Percentiles rank a stretch among this genome's conserved stretches.
Evolutionary conservation across 805 yeast species (phyloP).

Genomic region (Candida succiphila): DNA sequence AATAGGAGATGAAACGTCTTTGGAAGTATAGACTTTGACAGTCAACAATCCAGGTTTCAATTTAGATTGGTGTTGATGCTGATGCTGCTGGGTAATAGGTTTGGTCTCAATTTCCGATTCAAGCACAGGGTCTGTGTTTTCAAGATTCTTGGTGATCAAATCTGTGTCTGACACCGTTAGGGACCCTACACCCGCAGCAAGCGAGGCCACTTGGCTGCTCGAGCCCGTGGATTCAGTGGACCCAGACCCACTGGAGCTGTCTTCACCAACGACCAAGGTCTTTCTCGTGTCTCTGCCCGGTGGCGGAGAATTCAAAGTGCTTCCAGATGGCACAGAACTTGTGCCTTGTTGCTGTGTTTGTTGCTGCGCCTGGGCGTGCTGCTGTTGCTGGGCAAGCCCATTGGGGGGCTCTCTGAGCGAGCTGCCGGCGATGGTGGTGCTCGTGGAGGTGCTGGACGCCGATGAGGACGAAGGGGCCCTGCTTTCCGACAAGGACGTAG

Average conservation of each 20-base stretch:
- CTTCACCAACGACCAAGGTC: conserved; percentile 15
- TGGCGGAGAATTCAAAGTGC: not conserved
- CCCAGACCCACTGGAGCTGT: no score
- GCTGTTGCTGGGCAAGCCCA: no score
- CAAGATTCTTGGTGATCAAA: conserved; percentile 17
- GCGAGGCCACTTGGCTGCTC: not conserved
- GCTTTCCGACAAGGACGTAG: not conserved
- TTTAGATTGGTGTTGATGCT: not conserved
- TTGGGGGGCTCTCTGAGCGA: not conserved
- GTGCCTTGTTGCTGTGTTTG: no score
- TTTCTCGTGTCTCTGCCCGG: conserved; percentile 8
- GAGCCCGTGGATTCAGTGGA: no score
- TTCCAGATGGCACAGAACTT: no score
- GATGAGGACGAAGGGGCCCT: not conserved
- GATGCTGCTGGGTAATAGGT: not conserved
- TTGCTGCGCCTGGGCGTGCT: no score
- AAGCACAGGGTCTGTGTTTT: conserved; percentile 23
- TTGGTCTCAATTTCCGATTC: conserved; percentile 9
- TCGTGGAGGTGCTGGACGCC: not conserved
- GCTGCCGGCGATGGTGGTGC: not conserved
- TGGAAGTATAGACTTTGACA: conserved; percentile 65
- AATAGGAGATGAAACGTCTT: conserved; percentile 60
- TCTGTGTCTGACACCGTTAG: conserved; percentile 2
- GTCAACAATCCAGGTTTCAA: conserved; percentile 63
- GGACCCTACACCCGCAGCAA: not conserved